Conservation (phyloP, 371 early-diverging fungal species). For the Apophysomyces elegans region DNA sequence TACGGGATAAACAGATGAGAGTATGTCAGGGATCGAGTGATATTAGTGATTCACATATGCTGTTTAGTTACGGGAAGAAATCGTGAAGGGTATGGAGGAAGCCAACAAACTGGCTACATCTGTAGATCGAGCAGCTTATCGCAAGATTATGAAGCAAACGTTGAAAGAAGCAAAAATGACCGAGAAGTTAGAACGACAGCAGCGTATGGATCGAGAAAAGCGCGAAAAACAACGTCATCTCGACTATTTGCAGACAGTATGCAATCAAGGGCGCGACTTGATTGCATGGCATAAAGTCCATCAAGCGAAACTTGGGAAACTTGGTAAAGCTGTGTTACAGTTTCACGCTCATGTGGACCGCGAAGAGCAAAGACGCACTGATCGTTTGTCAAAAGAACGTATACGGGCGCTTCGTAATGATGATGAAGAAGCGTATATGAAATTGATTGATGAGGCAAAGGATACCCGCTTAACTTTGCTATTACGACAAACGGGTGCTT, state of each 20-base stretch:
- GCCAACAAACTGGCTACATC: conserved; percentile 79
- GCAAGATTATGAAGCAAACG: conserved; percentile 86
- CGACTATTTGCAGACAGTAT: conserved; percentile 75
- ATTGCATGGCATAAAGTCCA: conserved; percentile 71
- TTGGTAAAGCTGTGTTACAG: conserved; percentile 78
- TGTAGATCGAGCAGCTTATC: conserved; percentile 77
- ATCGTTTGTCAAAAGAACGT: conserved; percentile 89
- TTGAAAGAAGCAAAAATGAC: conserved; percentile 86
- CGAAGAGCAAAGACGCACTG: conserved; percentile 87
- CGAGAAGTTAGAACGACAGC: conserved; percentile 88
- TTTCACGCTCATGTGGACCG: conserved; percentile 84
- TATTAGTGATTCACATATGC: not conserved
- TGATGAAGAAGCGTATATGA: conserved; percentile 95
- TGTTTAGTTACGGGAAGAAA: conserved; percentile 75
- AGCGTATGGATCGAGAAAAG: conserved; percentile 85
- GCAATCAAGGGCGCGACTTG: conserved; percentile 78
- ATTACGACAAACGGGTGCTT: conserved; percentile 86
- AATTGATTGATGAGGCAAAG: conserved; percentile 92
- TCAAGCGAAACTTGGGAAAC: conserved; percentile 66
- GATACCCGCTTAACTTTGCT: conserved; percentile 91
- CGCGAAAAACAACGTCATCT: conserved; percentile 82
- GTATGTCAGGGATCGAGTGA: conserved; percentile 26
- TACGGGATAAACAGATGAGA: conserved; percentile 78
- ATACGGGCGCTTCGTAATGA: conserved; percentile 89
- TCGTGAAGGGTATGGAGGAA: conserved; percentile 70